These are phyloP conservation scores for Pseudonectria foliicola DNA, from an alignment of 2,329 filamentous ascomycete genomes.

Conservation along the genomic window DNA sequence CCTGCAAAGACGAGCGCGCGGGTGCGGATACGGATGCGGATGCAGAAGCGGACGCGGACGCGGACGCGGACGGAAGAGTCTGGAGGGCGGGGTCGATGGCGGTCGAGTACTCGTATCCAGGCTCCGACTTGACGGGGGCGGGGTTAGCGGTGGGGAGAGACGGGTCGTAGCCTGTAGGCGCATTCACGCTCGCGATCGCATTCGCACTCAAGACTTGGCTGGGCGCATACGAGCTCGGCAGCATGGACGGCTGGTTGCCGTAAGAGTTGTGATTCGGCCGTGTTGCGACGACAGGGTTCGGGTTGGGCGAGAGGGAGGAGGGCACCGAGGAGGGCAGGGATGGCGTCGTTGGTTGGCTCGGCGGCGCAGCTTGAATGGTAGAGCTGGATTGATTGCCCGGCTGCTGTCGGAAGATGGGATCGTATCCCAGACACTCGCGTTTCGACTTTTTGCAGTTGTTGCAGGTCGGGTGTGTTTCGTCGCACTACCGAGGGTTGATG, in stretches of 20 bases:
- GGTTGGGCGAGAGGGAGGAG: conserved; percentile 15
- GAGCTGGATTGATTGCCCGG: conserved; percentile 66
- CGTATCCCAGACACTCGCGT: conserved; percentile 79
- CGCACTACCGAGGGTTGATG: conserved; percentile 58
- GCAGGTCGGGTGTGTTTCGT: conserved; percentile 90
- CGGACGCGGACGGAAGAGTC: conserved; percentile 24
- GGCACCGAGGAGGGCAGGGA: conserved; percentile 21
- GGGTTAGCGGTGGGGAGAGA: conserved; percentile 24
- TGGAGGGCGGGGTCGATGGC: conserved; percentile 63
- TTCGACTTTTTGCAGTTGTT: conserved; percentile 86
- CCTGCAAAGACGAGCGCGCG: conserved; percentile 8
- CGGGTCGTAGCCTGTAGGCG: conserved; percentile 27
- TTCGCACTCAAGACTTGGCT: conserved; percentile 25
- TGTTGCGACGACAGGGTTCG: conserved; percentile 17
- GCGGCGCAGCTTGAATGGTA: conserved; percentile 34
- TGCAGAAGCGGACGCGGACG: too few relatives aligned
- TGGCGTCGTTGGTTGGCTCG: conserved; percentile 26
- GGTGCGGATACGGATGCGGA: too few relatives aligned
- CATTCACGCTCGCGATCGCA: conserved; percentile 22
- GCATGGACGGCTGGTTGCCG: conserved; percentile 38
- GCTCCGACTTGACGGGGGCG: conserved; percentile 30
- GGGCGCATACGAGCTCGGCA: conserved; percentile 36
- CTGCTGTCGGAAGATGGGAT: conserved; percentile 75
- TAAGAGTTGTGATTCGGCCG: conserved; percentile 32
- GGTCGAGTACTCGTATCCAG: conserved; percentile 47